Percentiles rank a stretch among this genome's conserved stretches.
phyloP scores from a whole-genome alignment of 192 early-diverging fungal species.

The Mortierella antarctica region DNA sequence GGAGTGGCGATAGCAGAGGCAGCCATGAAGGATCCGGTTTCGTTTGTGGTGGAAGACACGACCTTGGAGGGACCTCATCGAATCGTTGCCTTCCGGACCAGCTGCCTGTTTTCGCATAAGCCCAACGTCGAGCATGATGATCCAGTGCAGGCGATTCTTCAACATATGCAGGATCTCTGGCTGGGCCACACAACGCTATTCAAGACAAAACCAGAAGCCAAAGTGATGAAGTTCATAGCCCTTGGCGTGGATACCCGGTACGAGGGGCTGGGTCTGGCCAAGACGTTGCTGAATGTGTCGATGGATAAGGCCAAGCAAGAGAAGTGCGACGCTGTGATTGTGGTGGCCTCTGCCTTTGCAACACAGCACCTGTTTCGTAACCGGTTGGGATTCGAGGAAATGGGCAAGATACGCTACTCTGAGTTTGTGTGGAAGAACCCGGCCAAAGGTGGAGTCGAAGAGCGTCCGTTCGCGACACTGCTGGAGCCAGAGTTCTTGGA shows the following conservation, averaged over 20 bases:
- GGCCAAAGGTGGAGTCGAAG: conserved; percentile 1
- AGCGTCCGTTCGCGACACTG: conserved; percentile 38
- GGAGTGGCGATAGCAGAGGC: not conserved
- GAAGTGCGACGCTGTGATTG: conserved; percentile 36
- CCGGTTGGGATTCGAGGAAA: conserved; percentile 39
- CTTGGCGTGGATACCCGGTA: conserved; percentile 24
- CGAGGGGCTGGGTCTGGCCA: conserved; percentile 38
- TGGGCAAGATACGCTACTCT: conserved; percentile 22
- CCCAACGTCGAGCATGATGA: not conserved
- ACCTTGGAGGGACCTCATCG: conserved; percentile 12
- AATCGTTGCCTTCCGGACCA: conserved; percentile 39
- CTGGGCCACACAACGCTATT: conserved; percentile 22
- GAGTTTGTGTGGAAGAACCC: conserved; percentile 25
- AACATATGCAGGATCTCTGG: conserved; percentile 29
- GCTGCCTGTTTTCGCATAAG: conserved; percentile 2
- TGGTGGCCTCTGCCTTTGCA: conserved; percentile 50
- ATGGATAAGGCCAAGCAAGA: conserved; percentile 28
- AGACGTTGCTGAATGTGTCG: conserved; percentile 28
- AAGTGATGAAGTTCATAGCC: conserved; percentile 53
- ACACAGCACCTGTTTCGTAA: conserved; percentile 46
- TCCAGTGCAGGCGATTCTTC: conserved; percentile 25
- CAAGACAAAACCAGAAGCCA: conserved; percentile 21
- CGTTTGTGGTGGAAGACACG: conserved; percentile 46
- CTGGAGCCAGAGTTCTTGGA: conserved; percentile 44
- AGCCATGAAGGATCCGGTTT: conserved; percentile 34